Evolutionary conservation across 139 green algal species (phyloP).

Genomic region (Parachlorella kessleri): DNA sequence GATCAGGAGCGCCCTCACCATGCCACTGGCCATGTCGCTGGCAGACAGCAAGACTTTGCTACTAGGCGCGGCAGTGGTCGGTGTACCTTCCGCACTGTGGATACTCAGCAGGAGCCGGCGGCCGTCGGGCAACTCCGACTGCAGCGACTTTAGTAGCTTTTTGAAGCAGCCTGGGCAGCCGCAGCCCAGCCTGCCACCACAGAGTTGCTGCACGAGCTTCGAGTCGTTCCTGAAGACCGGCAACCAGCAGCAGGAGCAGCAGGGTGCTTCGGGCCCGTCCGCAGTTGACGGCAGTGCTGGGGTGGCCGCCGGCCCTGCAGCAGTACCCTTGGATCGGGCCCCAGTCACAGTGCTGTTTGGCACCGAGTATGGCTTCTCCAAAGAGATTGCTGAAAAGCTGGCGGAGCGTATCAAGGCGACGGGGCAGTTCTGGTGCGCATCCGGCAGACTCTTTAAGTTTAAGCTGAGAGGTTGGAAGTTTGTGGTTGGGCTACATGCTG

Average conservation of each 20-base stretch:
- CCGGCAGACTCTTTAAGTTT: no score
- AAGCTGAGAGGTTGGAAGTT: no score
- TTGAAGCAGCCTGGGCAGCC: background rate
- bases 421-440: background rate
- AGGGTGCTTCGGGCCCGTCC: background rate
- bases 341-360: constrained; percentile 80
- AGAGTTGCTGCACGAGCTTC: constrained; percentile 20
- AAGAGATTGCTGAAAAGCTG: constrained; percentile 86
- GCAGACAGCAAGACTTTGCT: background rate
- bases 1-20: background rate
- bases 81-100: background rate
- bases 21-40: background rate
- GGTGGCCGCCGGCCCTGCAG: background rate
- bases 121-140: background rate
- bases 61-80: background rate
- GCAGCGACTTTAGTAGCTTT: constrained; percentile 9
- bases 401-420: constrained; percentile 33
- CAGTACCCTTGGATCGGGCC: constrained; percentile 28
- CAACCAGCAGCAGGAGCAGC: constrained; percentile 8
- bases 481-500: no score
- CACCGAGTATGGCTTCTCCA: constrained; percentile 89
- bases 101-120: background rate
- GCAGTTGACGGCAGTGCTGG: background rate
- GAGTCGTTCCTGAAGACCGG: constrained; percentile 34
- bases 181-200: background rate